Evolutionary conservation across 495 filamentous ascomycete species (phyloP).

Genomic region (Penicillium manginii): DNA sequence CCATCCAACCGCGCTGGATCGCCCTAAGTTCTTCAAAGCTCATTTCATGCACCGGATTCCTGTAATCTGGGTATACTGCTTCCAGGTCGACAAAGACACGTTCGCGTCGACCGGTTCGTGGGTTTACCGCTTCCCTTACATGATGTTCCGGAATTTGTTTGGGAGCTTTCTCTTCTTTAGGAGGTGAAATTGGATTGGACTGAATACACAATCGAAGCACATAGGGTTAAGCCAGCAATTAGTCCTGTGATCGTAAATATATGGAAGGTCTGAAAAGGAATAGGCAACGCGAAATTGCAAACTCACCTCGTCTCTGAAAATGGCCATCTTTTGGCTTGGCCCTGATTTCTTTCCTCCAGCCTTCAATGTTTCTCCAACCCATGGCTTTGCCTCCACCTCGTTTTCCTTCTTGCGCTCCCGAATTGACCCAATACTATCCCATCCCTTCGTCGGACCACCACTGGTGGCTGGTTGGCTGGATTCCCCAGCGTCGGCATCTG

Average conservation of each 20-base stretch:
- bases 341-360: slow-evolving; percentile 77
- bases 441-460: slow-evolving; percentile 66
- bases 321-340: slow-evolving; percentile 77
- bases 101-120: slow-evolving; percentile 76
- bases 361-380: slow-evolving; percentile 90
- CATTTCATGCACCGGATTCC: slow-evolving; percentile 68
- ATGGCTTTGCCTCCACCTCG: slow-evolving; percentile 80
- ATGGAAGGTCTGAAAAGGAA: slow-evolving; percentile 48
- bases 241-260: slow-evolving; percentile 98
- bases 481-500: slow-evolving; percentile 60
- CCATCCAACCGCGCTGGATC: slow-evolving; percentile 74
- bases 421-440: slow-evolving; percentile 88
- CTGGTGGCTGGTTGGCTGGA: slow-evolving; percentile 48
- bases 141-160: slow-evolving; percentile 51
- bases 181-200: slow-evolving; percentile 55
- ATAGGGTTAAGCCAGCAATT: slow-evolving; percentile 72
- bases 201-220: slow-evolving; percentile 62
- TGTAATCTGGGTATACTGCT: slow-evolving; percentile 76
- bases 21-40: slow-evolving; percentile 93
- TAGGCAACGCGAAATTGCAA: slow-evolving; percentile 23
- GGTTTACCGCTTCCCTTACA: slow-evolving; percentile 76
- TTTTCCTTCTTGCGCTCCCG: slow-evolving; percentile 95
- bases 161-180: slow-evolving; percentile 39
- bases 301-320: slow-evolving; percentile 97
- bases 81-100: slow-evolving; percentile 85